Evolutionary conservation across 352 stramenopile genomes (phyloP), one percentile per base, ranked within the genome.

Genomic region (Phytophthora hibernalis): DNA sequence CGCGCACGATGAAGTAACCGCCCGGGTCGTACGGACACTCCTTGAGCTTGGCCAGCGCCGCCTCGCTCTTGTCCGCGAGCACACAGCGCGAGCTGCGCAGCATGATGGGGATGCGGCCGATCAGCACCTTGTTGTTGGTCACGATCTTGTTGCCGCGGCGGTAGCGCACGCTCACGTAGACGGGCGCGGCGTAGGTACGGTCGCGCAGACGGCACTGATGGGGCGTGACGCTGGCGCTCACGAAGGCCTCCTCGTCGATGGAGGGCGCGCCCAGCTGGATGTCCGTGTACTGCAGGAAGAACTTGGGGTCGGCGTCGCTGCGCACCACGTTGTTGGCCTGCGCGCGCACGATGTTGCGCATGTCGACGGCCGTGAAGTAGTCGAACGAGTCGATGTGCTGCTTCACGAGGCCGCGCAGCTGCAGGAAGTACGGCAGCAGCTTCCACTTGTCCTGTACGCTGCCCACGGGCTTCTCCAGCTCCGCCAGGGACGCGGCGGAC

Each of bases 301-400:
- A 99, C 71, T 99, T 99, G 18, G 97, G 96, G 83, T 99, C 97
- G 44, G 97, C 87, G 74, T 97, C 91, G 54, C 85, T 96, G 57
- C 90, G 87, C 33, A 98, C 89, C 60, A 93, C 90, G 67, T 92
- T 87, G 72, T 98, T 98, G 47, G 85, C 86, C 78, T 97, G 93
- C 38, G 96, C 93, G 64, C 90, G 89, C 67, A 99, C 97, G 61
- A 99, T 99, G 79, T 99, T 98, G 65, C 98, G 98, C 75, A 99
- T 98, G 76, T 99, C 97, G 1, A 98, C 91, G 66, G 95, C 95
- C 18, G 99, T 97, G 70, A 99, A 99, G 87, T 99, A 98, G 90
- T 99, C 89, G 82, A 99, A 99, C 54, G 97, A 99, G 85, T 99
- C 97, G 76, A 99, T 99, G 80, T 99, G 98, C 77, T 99, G 98